Conservation (phyloP, 2,329 filamentous ascomycete genomes). For the Cladorrhinum sp. region DNA sequence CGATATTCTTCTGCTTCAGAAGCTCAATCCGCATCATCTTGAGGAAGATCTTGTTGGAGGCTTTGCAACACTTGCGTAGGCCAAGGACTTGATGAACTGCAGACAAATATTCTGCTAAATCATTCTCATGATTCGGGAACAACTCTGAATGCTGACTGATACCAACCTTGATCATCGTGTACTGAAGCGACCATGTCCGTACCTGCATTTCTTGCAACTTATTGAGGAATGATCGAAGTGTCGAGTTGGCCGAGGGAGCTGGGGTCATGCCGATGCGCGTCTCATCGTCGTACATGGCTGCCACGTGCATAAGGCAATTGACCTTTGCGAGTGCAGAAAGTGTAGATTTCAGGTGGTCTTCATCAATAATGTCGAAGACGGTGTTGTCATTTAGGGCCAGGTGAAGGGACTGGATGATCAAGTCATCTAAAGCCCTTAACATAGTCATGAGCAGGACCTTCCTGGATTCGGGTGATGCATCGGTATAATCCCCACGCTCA, state of each 20-base stretch:
- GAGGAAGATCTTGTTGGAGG: constrained; percentile 81
- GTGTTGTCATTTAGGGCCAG: constrained; percentile 63
- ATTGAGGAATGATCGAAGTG: constrained; percentile 56
- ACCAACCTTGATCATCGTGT: constrained; percentile 72
- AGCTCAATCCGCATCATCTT: constrained; percentile 87
- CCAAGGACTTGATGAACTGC: constrained; percentile 82
- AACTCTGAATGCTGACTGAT: constrained; percentile 62
- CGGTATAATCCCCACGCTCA: constrained; percentile 60
- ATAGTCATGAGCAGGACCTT: constrained; percentile 69
- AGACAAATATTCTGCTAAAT: constrained; percentile 75
- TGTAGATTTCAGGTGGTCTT: constrained; percentile 70
- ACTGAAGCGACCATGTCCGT: constrained; percentile 83
- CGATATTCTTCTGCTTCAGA: constrained; percentile 68
- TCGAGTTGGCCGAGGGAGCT: constrained; percentile 56
- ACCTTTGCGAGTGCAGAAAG: constrained; percentile 70
- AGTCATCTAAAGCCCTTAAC: constrained; percentile 74
- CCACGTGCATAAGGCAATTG: constrained; percentile 71
- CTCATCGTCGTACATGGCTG: constrained; percentile 80
- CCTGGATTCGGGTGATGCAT: constrained; percentile 61
- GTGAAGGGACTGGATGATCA: constrained; percentile 68
- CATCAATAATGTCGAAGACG: constrained; percentile 81
- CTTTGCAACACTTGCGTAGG: constrained; percentile 78
- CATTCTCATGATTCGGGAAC: constrained; percentile 66
- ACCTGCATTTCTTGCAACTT: constrained; percentile 85
- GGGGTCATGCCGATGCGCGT: constrained; percentile 72